Percentiles rank a stretch among this genome's conserved stretches.
Conservation (phyloP, 1,284 basidiomycete genomes). For the Malassezia nana region DNA sequence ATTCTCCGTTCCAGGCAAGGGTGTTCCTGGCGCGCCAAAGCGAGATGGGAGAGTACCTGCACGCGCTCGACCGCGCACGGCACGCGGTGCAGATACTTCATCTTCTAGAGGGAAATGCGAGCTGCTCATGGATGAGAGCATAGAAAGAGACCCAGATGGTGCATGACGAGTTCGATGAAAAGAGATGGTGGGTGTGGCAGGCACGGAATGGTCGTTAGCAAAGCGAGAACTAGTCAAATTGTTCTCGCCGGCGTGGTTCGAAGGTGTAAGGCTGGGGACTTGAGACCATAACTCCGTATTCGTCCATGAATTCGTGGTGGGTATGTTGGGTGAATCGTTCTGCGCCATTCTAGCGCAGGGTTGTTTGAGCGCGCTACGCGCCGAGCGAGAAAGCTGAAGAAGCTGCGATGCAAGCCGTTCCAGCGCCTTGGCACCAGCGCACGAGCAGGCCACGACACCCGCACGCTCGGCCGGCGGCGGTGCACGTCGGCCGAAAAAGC, state of each 20-base stretch:
- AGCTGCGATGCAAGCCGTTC: not conserved
- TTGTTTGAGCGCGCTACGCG: not conserved
- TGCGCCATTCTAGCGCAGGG: not conserved
- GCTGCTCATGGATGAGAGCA: not conserved
- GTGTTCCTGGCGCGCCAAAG: conserved; percentile 2
- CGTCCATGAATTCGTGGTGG: not conserved
- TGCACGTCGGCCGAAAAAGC: not conserved
- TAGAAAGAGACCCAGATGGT: conserved; percentile 1
- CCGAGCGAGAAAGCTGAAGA: not conserved
- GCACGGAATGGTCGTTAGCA: not conserved
- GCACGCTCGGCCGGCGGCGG: not conserved
- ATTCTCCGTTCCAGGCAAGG: not conserved
- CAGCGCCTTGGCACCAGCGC: not conserved
- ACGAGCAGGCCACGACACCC: not conserved
- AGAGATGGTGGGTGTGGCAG: not conserved
- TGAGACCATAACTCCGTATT: not conserved
- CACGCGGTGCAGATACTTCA: not conserved
- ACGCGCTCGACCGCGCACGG: conserved; percentile 11
- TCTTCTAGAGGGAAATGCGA: not conserved
- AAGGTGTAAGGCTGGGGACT: not conserved
- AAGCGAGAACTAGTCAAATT: not conserved
- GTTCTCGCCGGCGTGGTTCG: not conserved
- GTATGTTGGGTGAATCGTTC: not conserved
- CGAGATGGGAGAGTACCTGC: conserved; percentile 13
- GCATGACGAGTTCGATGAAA: not conserved